Base-by-base conservation (phyloP, 495 filamentous ascomycete genomes). In the Penicillium pancosmium region DNA sequence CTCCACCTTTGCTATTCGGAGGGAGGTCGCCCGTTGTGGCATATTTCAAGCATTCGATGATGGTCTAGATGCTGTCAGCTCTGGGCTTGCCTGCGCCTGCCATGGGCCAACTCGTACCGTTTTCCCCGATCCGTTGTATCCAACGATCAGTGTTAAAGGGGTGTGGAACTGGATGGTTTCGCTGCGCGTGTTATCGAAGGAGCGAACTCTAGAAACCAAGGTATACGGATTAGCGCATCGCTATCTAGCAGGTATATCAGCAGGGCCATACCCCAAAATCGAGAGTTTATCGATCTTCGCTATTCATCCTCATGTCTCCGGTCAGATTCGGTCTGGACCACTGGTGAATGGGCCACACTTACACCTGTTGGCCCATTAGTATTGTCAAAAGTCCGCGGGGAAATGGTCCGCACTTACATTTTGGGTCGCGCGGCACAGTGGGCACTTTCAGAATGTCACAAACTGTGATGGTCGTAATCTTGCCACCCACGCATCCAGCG, bases 41-140 rank as follows among this genome's bases (percentile, higher is more conserved):
- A 88, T 96, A 98, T 70, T 97, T 97, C 64, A 98, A 91, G 69
- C 94, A 97, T 72, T 98, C 94, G 75, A 98, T 98, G 71, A 98
- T 96, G 47, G 95, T 98, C 84, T 88, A 62, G 10, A 50, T 15
- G 9, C 3, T 44, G 59, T 70, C 18, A 70, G 66, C 38, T 10
- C 16, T n/a, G 4, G 41, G 25, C 52, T 3, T 19, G 13, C 16
- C 3, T 11, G 50, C 15, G 41, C 27, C 8, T n/a, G 15, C 31
- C 16, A 23, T 23, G 23, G 23, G 23, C 23, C 23, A 23, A 23
- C 16, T 65, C 77, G 19, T 74, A 86, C 84, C 47, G 94, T 98
- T 77, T 98, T 98, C 44, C 95, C 94, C 9, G 93, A 97, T 55
- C 94, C 94, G 80, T 98, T 98, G 66, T 90, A 90, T 44, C 94